Evolutionary conservation across 1,284 basidiomycete genomes (phyloP).

Genomic region (Neonothopanus nambi): DNA sequence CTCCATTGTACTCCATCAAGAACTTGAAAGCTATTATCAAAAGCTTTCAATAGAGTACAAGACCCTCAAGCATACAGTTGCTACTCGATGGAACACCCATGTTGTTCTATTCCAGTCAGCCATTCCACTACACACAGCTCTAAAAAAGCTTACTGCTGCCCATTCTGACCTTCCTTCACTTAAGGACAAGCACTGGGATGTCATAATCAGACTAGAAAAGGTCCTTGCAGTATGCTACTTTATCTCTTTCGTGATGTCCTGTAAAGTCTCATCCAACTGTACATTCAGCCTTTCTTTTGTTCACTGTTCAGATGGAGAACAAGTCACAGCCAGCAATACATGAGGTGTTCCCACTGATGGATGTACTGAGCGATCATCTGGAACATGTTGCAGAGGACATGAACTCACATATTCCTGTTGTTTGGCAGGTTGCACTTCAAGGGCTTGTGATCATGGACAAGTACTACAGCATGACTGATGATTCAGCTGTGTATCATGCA

Average conservation of each 20-base stretch:
- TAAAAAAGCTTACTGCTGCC: constrained; percentile 6
- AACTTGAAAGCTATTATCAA: constrained; percentile 1
- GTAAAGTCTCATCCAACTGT: no score
- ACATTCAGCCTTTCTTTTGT: no score
- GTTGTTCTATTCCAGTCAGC: constrained; percentile 11
- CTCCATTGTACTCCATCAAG: background rate
- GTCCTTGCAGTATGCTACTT: no score
- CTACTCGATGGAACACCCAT: constrained; percentile 19
- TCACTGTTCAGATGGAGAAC: no score
- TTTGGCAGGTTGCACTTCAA: constrained; percentile 10
- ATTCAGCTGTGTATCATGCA: constrained; percentile 19
- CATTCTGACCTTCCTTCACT: constrained; percentile 4
- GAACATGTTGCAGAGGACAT: constrained; percentile 8
- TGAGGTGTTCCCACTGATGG: constrained; percentile 17
- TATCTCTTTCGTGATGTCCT: no score
- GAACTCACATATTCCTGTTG: background rate
- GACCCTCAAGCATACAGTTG: constrained; percentile 10
- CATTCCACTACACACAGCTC: constrained; percentile 4
- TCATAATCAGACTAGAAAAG: constrained; percentile 3
- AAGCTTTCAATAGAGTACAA: constrained; percentile 1
- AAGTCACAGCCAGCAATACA: no score
- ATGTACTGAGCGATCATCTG: constrained; percentile 6
- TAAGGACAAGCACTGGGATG: constrained; percentile 6
- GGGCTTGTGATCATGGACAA: constrained; percentile 18
- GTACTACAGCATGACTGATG: constrained; percentile 22